Percentiles rank a stretch among this genome's conserved stretches.
Evolutionary conservation across 1,284 basidiomycete species (phyloP).

Genomic region (Moesziomyces aphidis): DNA sequence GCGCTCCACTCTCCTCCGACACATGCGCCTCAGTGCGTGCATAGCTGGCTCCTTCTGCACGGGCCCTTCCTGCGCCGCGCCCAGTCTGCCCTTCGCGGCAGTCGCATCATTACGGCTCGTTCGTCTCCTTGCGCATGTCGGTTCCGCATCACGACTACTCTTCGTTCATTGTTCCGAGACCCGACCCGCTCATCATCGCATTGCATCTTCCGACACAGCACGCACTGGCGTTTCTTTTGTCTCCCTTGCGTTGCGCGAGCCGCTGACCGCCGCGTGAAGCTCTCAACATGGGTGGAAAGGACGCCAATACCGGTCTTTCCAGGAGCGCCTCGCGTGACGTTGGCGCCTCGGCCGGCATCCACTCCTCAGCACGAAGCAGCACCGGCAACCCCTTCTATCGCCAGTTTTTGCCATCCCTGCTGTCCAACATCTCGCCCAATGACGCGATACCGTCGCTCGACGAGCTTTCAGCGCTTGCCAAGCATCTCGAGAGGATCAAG

Average conservation of each 20-base stretch:
- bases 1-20: background rate
- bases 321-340: slow-evolving; percentile 30
- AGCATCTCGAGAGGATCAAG: slow-evolving; percentile 38
- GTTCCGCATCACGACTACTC: too few species aligned
- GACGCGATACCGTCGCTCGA: slow-evolving; percentile 49
- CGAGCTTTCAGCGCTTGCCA: slow-evolving; percentile 42
- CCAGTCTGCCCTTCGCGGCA: too few species aligned
- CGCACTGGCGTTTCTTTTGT: too few species aligned
- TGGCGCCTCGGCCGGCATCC: slow-evolving; percentile 1
- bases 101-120: too few species aligned
- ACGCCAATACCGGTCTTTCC: slow-evolving; percentile 19
- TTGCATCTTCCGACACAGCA: too few species aligned
- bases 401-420: slow-evolving; percentile 46
- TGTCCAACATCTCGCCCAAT: slow-evolving; percentile 37
- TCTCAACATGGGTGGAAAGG: slow-evolving; percentile 35
- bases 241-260: background rate
- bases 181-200: too few species aligned
- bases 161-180: too few species aligned
- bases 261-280: background rate
- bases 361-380: slow-evolving; percentile 10
- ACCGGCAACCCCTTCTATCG: slow-evolving; percentile 39
- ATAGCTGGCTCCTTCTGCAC: background rate
- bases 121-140: too few species aligned
- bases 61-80: too few species aligned
- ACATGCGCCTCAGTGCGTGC: background rate